Evolutionary conservation across 2,329 filamentous ascomycete genomes (phyloP).

Genomic region (Cadophora sp.): DNA sequence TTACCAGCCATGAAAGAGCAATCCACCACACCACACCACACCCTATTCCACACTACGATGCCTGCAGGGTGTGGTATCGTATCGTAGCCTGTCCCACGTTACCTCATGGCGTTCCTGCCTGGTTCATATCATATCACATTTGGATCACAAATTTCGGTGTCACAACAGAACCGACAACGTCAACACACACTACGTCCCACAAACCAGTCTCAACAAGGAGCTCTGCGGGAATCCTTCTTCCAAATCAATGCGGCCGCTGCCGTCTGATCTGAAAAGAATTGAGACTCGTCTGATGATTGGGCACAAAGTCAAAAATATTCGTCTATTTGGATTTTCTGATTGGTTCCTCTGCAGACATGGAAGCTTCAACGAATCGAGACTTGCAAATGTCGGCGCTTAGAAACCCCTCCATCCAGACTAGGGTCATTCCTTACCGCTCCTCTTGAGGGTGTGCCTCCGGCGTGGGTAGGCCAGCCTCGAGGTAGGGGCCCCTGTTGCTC

Average conservation of each 20-base stretch:
- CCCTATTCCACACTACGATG: constrained; percentile 19
- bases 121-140: constrained; percentile 16
- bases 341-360: background rate
- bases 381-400: constrained; percentile 14
- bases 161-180: constrained; percentile 7
- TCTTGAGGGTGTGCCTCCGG: no score
- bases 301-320: constrained; percentile 7
- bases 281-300: constrained; percentile 19
- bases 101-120: constrained; percentile 27
- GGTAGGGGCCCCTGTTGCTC: constrained; percentile 4
- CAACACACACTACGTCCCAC: no score
- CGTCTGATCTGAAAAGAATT: constrained; percentile 5
- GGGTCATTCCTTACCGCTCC: constrained; percentile 15
- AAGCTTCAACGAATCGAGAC: background rate
- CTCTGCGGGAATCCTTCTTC: constrained; percentile 1
- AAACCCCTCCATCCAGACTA: constrained; percentile 7
- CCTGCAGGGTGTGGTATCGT: constrained; percentile 23
- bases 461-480: no score
- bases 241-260: constrained; percentile 3
- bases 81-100: constrained; percentile 35
- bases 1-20: constrained; percentile 15
- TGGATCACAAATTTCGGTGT: background rate
- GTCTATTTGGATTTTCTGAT: constrained; percentile 16
- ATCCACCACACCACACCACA: constrained; percentile 24
- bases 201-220: no score